Conservation (phyloP, 805 yeast genomes). For the Candida oleophila region DNA sequence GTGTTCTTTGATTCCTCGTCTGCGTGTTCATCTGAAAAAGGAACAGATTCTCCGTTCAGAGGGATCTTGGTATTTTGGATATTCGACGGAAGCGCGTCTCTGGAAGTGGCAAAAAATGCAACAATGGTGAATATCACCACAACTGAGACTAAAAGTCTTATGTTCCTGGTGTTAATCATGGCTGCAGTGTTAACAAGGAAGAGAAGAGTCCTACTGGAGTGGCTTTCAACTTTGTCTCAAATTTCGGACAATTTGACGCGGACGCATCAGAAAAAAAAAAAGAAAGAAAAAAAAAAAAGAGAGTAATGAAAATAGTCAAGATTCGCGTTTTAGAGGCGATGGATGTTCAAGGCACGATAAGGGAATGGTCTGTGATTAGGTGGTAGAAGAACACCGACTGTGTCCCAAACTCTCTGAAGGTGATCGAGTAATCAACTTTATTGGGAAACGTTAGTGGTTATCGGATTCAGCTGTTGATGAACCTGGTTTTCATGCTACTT, state of each 20-base stretch:
- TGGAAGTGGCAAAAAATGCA: conserved; percentile 48
- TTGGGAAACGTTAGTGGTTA: too few species aligned
- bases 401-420: too few species aligned
- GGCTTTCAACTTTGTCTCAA: too few species aligned
- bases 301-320: neutral
- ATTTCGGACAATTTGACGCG: neutral
- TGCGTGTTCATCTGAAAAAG: conserved; percentile 17
- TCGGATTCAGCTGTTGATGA: too few species aligned
- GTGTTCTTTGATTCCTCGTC: conserved; percentile 22
- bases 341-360: too few species aligned
- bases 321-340: neutral
- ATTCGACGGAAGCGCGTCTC: conserved; percentile 31
- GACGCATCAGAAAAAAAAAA: neutral
- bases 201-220: neutral
- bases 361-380: too few species aligned
- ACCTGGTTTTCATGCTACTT: too few species aligned
- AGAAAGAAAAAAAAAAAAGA: neutral
- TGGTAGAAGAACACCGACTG: too few species aligned
- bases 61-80: conserved; percentile 31
- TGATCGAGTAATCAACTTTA: too few species aligned
- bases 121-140: conserved; percentile 50
- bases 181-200: neutral
- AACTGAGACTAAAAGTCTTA: conserved; percentile 52
- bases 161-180: conserved; percentile 45
- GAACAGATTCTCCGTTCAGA: conserved; percentile 20